Base-by-base conservation (phyloP, 2,329 filamentous ascomycete species). In the Sclerotinia minor region DNA sequence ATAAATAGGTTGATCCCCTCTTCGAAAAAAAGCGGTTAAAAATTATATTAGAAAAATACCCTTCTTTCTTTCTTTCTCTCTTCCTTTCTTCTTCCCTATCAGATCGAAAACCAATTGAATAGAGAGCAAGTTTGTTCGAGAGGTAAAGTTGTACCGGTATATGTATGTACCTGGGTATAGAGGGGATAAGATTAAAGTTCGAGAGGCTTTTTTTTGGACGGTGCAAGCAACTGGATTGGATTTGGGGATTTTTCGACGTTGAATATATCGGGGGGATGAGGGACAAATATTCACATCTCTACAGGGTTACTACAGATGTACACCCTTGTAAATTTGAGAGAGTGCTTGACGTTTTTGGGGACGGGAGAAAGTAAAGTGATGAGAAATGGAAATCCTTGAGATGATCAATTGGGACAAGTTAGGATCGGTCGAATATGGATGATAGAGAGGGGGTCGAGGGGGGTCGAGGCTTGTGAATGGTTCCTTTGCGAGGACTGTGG, bases 331-430 rank as follows among this genome's bases (percentile, higher is more conserved):
- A 24, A n/a, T 19, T 41, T 49, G 58, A 17, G 41, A 13, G 26
- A n/a, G 26, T 17, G 17, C 26, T 60, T 32, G 57, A 32, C 41
- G 41, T 60, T 60, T 49, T 35, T 7, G 26, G 15, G 44, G 38
- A 61, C 26, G 24, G 57, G 26, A 50, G 21, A 50, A 50, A 38
- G 45, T 61, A 47, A n/a, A 47, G 45, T 35, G 19, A 61, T 38
- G 21, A 61, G 49, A 61, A 45, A 32, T 38, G 59, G 45, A 61
- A 61, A 61, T 61, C 58, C 58, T 61, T 50, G 59, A 8, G 59
- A 26, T 50, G 29, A 61, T 61, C 59, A 50, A 38, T 61, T 50
- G 21, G 29, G 59, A 59, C 44, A 35, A 49, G 44, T 49, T 60
- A 13, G 26, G 26, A 35, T 35, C 47, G 35, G 44, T 24, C 44